Evolutionary conservation across 352 stramenopile genomes (phyloP), one percentile per base, ranked within the genome.

Genomic region (Peronospora farinosa): DNA sequence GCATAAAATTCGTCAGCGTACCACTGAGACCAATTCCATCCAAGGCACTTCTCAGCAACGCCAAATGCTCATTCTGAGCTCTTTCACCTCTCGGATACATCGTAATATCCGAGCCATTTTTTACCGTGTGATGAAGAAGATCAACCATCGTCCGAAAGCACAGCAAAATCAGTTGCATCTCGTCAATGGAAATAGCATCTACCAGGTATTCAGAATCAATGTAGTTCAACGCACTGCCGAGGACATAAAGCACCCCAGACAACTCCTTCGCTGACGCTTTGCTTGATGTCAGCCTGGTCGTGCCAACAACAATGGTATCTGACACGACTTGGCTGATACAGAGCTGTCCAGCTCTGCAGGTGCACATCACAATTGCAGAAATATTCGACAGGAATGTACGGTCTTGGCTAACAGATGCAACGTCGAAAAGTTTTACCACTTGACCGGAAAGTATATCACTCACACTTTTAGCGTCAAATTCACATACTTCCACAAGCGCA

Each of bases 1-100:
- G 40, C 44, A 67, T 56, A 19, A 69, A 74, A 19, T 12, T 46
- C 33, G 41, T 63, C 25, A 83, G 28, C 1, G 53, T 54, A 0
- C 72, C 72, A 31, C 53, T 42, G 9, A 69, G 43, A 25, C 72
- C 69, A 51, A 74, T 42, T 10, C 63, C 64, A 48, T 83, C 72
- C 36, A 83, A 47, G 5, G 64, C 31, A 51, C 69, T 76, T 13
- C 72, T 67, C 47, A 74, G 35, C 11, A 78, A 37, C 28, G 63
- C 53, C 30, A 79, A 44, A 17, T 63, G 50, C 1, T 70, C 54
- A 28, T 72, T 79, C 46, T 76, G 67, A 43, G 67, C 63, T 23
- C 64, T 23, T 31, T 79, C 69, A 40, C 58, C 68, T 53, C 60
- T 64, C 12, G 69, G 61, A 31, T 72, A 74, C 13, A 38, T 35